Conservation (phyloP, 441 rosid species). For the Populus tomentosa region DNA sequence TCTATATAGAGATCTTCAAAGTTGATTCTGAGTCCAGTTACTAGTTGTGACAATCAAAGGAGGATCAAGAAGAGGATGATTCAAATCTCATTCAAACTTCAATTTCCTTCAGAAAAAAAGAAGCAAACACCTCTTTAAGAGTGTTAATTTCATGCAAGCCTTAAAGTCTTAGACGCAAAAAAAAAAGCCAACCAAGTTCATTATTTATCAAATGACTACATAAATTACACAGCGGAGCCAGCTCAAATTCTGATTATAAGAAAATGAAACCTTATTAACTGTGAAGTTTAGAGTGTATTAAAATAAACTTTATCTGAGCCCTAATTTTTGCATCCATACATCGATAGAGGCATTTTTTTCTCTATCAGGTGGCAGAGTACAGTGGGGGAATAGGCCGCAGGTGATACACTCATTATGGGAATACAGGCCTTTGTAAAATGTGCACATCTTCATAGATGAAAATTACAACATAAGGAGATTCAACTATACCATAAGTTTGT, state of each 20-base stretch:
- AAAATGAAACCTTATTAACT: background rate
- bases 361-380: background rate
- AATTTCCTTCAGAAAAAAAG: background rate
- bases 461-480: background rate
- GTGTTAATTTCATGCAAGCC: background rate
- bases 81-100: background rate
- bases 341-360: background rate
- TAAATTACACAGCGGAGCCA: background rate
- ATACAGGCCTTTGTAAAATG: background rate
- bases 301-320: background rate
- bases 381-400: background rate
- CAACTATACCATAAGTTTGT: background rate
- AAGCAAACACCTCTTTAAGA: background rate
- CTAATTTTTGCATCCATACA: background rate
- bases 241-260: background rate
- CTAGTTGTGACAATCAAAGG: background rate
- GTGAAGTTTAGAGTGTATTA: background rate
- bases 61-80: background rate
- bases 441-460: too few species aligned
- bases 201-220: background rate
- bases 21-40: background rate
- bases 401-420: background rate
- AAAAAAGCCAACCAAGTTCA: background rate
- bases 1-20: background rate
- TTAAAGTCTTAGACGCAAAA: background rate